Evolutionary conservation across 2,329 filamentous ascomycete species (phyloP).

Genomic region (Xylariaceae sp.): DNA sequence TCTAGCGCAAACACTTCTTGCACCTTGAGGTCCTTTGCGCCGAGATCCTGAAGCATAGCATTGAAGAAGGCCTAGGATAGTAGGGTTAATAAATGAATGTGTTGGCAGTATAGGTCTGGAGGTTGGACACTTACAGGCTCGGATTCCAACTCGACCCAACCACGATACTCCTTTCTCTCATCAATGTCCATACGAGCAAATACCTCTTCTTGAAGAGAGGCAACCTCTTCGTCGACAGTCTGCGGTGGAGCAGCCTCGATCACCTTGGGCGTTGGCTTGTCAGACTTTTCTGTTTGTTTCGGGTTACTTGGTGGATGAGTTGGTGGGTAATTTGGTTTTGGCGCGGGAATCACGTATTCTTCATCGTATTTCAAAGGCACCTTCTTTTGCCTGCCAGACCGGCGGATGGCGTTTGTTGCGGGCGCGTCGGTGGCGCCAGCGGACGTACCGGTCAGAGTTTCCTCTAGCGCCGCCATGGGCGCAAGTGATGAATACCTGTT

Average conservation of each 20-base stretch:
- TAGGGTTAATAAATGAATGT: slow-evolving; percentile 13
- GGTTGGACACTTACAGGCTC: slow-evolving; percentile 62
- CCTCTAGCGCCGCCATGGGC: slow-evolving; percentile 3
- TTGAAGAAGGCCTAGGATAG: slow-evolving; percentile 71
- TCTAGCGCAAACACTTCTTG: slow-evolving; percentile 75
- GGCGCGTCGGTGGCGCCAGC: slow-evolving; percentile 6
- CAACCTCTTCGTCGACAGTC: slow-evolving; percentile 35
- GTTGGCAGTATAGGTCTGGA: background rate
- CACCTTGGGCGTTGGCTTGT: slow-evolving; percentile 45
- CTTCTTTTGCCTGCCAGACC: slow-evolving; percentile 25
- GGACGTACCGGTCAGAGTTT: background rate
- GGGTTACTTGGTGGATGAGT: slow-evolving; percentile 9
- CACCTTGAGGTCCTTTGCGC: slow-evolving; percentile 67
- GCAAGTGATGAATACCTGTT: background rate
- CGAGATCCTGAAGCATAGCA: slow-evolving; percentile 73
- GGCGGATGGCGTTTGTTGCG: slow-evolving; percentile 12
- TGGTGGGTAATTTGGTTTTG: background rate
- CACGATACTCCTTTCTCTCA: slow-evolving; percentile 60
- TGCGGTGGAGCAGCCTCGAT: slow-evolving; percentile 33
- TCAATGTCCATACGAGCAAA: slow-evolving; percentile 46
- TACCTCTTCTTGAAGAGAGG: slow-evolving; percentile 40
- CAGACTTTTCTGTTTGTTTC: slow-evolving; percentile 7
- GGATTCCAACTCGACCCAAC: slow-evolving; percentile 83
- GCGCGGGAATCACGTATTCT: slow-evolving; percentile 19
- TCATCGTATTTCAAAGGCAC: slow-evolving; percentile 23